Evolutionary conservation across 768 basidiomycete genomes (phyloP), one percentile per base, ranked within the genome.

Genomic region (Trametes meyenii): DNA sequence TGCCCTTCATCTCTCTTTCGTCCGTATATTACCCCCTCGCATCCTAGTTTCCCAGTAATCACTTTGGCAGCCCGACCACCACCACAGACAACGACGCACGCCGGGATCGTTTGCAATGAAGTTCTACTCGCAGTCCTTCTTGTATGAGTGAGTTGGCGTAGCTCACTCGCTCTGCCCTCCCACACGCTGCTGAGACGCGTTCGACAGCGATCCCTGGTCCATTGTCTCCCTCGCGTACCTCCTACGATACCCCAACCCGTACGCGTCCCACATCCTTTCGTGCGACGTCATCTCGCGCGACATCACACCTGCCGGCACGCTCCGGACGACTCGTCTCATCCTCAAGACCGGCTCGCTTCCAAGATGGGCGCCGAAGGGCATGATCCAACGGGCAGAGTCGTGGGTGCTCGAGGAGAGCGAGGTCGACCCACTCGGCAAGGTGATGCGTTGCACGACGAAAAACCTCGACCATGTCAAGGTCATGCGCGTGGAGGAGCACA

Each of bases 341-440:
- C 81, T 96, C 68, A 98, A 98, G 77, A 83, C 87, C 24, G 96
- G 94, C 6, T 84, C 90, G n/a, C 79, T 97, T 60, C 96, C 96
- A 0, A 82, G 89, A 67, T 98, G 96, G 96, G 92, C 92, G 8
- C 92, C 90, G 2, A 81, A 85, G 71, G 89, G 90, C 58, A 88
- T 98, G 62, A 77, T 94, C 35, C 84, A 85, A 1, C 84, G 93
- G 67, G 87, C 92, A 36, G 96, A 97, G 74, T 89, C 90, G 2
- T 98, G 94, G 96, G 87, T 97, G 49, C 76, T 98, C 61, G 96
- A 98, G 74, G 91, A 96, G 79, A 96, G 90, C 67, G 92, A 96
- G 70, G 92, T 98, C 7, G 92, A 97, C 75, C 88, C 92, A 3
- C 78, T 86, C 56, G 90, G 88, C 35, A 86, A 87, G 75, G 81